Base-by-base conservation (phyloP, 139 green algal species). In the Chlorella sp. region DNA sequence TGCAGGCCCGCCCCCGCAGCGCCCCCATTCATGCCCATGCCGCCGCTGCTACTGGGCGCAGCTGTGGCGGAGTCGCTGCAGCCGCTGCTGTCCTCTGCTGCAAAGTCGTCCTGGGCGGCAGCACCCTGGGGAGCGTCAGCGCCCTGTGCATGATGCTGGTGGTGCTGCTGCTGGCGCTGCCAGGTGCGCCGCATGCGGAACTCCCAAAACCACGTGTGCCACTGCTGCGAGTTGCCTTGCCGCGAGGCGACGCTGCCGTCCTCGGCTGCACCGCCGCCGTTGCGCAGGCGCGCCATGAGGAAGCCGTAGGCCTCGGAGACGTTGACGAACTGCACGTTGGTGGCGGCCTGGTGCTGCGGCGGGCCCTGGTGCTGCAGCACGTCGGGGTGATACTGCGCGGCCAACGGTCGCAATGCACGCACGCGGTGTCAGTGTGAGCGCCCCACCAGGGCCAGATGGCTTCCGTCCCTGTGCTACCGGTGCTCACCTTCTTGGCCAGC, bases 321-420 rank as follows among this genome's bases (percentile, higher is more conserved):
- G 33, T n/a, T 67, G 24, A 86, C 62, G 69, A 86, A 86, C 10
- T 71, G 62, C 36, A 74, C 36, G n/a, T 81, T 70, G 2, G 74
- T 69, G 1, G n/a, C n/a, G n/a, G n/a, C n/a, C n/a, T n/a, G n/a
- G n/a, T n/a, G n/a, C n/a, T n/a, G n/a, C n/a, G n/a, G n/a, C n/a
- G n/a, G n/a, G n/a, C 74, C 62, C 6, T 77, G 42, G 2, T 59
- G 61, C 24, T 75, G 72, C 71, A 66, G 74, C 0, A 83, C 77
- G 62, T 86, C 81, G 30, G 81, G 81, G 59, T 86, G 81, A 59
- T 67, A 65, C 71, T 71, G 55, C 33, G 70, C 27, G 24, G 2
- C 1, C 67, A 31, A 17, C 6, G 65, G 42, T 55, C n/a, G n/a
- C n/a, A n/a, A 17, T 55, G 42, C 10, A 17, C 10, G 10, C 10